Evolutionary conservation across 2,329 filamentous ascomycete species (phyloP).

Genomic region (Xenoacremonium recifei): DNA sequence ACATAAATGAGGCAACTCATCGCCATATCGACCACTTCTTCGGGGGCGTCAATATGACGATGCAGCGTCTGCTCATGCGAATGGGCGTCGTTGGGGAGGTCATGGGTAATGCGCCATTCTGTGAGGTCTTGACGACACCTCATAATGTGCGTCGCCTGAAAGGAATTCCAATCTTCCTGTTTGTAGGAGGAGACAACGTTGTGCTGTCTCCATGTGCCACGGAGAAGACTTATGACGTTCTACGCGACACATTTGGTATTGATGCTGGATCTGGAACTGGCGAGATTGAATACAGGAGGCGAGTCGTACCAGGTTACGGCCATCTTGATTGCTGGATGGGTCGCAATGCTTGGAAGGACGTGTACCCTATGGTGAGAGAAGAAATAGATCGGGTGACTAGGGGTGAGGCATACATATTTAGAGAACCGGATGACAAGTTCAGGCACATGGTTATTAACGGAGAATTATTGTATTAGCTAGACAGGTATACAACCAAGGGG

Average conservation of each 20-base stretch:
- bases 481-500: background rate
- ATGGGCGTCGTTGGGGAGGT: constrained; percentile 52
- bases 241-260: constrained; percentile 19
- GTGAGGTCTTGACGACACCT: constrained; percentile 44
- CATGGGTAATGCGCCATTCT: constrained; percentile 50
- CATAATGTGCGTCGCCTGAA: constrained; percentile 50
- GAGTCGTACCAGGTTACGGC: constrained; percentile 21
- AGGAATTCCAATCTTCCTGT: constrained; percentile 50
- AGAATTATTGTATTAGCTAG: background rate
- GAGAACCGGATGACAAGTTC: background rate
- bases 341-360: constrained; percentile 13
- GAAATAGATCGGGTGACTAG: constrained; percentile 10
- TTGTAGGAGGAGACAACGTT: constrained; percentile 18
- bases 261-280: too few relatives aligned
- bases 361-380: constrained; percentile 18
- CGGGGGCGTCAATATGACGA: constrained; percentile 59
- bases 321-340: constrained; percentile 29
- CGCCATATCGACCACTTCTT: constrained; percentile 60
- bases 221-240: constrained; percentile 20
- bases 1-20: constrained; percentile 66
- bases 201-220: constrained; percentile 22
- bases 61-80: constrained; percentile 55
- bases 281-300: constrained; percentile 21
- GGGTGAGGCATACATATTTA: background rate
- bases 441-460: background rate